These are phyloP conservation scores for Penicillium paradoxum DNA, from an alignment of 495 filamentous ascomycete genomes.

Conservation along the genomic window DNA sequence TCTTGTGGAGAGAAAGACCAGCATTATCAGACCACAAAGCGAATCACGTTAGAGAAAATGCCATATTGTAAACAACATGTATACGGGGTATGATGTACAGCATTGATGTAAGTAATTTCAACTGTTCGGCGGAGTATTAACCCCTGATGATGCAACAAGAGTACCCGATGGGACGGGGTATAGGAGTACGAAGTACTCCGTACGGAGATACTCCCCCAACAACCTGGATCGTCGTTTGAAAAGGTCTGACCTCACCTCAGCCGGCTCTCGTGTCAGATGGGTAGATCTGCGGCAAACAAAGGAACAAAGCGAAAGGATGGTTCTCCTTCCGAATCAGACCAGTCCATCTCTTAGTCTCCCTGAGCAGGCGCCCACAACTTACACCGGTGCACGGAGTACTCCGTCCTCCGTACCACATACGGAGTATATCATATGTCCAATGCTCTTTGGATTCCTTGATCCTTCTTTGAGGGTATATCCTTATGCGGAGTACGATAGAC, in stretches of 20 bases:
- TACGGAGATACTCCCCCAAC: no score
- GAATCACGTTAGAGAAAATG: neutral
- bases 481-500: neutral
- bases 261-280: neutral
- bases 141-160: neutral
- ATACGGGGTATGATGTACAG: neutral
- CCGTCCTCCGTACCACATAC: no score
- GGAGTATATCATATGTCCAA: neutral
- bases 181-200: neutral
- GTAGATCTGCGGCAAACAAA: neutral
- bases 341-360: neutral
- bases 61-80: neutral
- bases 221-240: neutral
- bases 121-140: neutral
- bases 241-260: neutral
- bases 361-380: neutral
- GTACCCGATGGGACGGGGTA: no score
- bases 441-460: neutral
- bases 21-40: neutral
- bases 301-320: neutral
- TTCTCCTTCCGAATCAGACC: neutral
- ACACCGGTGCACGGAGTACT: no score
- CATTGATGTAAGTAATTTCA: neutral
- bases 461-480: neutral
- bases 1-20: conserved; percentile 7